Conservation (phyloP, 164 flowering plant species). For the Dillenia suffruticosa region DNA sequence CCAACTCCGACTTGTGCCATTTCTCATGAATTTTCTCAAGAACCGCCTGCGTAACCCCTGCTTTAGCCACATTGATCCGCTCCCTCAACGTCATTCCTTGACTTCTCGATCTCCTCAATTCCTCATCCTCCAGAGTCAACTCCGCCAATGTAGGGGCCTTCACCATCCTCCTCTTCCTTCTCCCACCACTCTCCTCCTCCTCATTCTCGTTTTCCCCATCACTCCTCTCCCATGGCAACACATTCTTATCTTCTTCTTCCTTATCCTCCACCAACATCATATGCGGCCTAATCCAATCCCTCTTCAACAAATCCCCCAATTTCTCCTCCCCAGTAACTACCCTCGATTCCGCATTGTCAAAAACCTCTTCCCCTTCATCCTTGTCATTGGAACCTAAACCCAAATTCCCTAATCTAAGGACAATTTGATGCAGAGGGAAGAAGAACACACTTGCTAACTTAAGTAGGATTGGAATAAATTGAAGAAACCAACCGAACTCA, state of each 20-base stretch:
- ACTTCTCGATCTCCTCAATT: conserved; percentile 79
- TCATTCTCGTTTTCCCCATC: conserved; percentile 26
- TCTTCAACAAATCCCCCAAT: conserved; percentile 70
- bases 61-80: conserved; percentile 81
- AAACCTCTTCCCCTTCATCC: conserved; percentile 36
- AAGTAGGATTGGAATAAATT: too few relatives aligned
- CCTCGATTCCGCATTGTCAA: conserved; percentile 10
- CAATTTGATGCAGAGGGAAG: conserved; percentile 13
- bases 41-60: conserved; percentile 77
- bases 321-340: conserved; percentile 51
- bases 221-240: conserved; percentile 82
- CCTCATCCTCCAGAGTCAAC: conserved; percentile 74
- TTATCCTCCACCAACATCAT: conserved; percentile 30
- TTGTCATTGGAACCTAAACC: conserved; percentile 69
- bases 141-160: conserved; percentile 86
- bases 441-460: too few relatives aligned
- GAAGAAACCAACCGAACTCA: too few relatives aligned
- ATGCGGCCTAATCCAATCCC: conserved; percentile 88
- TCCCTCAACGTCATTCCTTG: conserved; percentile 73
- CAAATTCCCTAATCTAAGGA: conserved; percentile 63
- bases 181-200: conserved; percentile 24
- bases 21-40: conserved; percentile 75
- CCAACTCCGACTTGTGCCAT: conserved; percentile 90
- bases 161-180: conserved; percentile 35
- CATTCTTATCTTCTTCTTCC: conserved; percentile 26